A percentile compares a stretch with the other conserved stretches of the same genome.
Evolutionary conservation across 176 grass and related monocot genomes (phyloP).

Genomic region (Carex cristatella): DNA sequence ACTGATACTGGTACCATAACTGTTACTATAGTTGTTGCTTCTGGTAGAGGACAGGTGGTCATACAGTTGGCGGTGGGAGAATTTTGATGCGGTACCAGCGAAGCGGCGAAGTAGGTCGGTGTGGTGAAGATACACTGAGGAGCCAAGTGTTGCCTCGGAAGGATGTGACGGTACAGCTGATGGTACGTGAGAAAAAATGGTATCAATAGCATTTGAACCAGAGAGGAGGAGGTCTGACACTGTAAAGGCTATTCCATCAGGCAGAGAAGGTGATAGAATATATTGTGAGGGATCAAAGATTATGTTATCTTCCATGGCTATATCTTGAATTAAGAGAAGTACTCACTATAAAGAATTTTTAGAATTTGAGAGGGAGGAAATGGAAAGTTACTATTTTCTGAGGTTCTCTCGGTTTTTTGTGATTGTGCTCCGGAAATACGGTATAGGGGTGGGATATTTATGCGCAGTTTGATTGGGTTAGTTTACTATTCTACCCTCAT

Average conservation of each 20-base stretch:
- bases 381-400: not conserved
- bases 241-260: slow-evolving; percentile 17
- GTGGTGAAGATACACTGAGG: slow-evolving; percentile 79
- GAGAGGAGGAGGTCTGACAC: slow-evolving; percentile 47
- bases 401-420: too few relatives aligned
- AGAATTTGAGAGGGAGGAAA: not conserved
- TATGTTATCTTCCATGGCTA: slow-evolving; percentile 10
- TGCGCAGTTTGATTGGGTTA: not conserved
- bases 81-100: slow-evolving; percentile 14
- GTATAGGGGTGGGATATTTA: not conserved
- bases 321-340: not conserved
- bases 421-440: not conserved
- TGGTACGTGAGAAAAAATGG: slow-evolving; percentile 68
- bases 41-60: not conserved
- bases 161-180: slow-evolving; percentile 16
- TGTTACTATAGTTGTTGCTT: not conserved
- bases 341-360: not conserved
- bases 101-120: slow-evolving; percentile 72
- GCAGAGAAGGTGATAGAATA: not conserved
- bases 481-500: slow-evolving; percentile 1
- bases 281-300: not conserved
- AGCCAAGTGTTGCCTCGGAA: slow-evolving; percentile 55
- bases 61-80: not conserved
- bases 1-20: not conserved
- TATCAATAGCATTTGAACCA: slow-evolving; percentile 59